Base-by-base conservation (phyloP, 148 eudicot species). In the Silene uniflora region DNA sequence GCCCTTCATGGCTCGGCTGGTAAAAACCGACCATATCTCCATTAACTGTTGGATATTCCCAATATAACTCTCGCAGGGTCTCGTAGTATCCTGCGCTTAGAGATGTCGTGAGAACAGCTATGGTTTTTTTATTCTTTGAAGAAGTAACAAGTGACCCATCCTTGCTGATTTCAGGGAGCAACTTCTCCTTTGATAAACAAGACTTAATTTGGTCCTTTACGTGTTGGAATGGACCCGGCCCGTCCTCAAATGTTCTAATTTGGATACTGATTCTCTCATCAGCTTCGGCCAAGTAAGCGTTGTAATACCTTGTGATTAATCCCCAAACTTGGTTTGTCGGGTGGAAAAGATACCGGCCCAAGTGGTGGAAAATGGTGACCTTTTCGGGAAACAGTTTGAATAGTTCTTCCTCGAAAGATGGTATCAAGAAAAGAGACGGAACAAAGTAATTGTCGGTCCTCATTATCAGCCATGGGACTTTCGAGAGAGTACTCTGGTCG, bases 271-370 rank as follows among this genome's bases (percentile, higher is more conserved):
- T 81, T 77, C 75, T 90, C 76, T 88, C 99, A 70, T 92, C 97
- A 23, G 94, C 94, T 77, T 81, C 76, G 11, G 96, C 91, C 69
- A 95, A 76, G 83, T 95, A 95, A 73, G 96, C 86, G 72, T 87
- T 77, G 67, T 95, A 86, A 78, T 87, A 95, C 80, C 99, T 81
- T 42, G 88, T 85, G 69, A 95, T 82, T 68, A 95, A 87, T 4
- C 99, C 97, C 99, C 99, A 95, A 8, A 92, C 93, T 60, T 89
- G 84, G 84, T 95, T 95, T 52, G 97, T 91, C 0, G 99, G 99
- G 79, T 92, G 96, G 76, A 95, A 88, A 19, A 95, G 92, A 80
- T 95, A 95, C 67, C 97, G 84, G 1, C 99, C 94, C 68, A 95
- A 81, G 81, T 86, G 87, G 78, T 95, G 99, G 77, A 95, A 95